Evolutionary conservation across 306 rosid species (phyloP), one percentile per base, ranked within the genome.

Genomic region (Trichosanthes truncata): DNA sequence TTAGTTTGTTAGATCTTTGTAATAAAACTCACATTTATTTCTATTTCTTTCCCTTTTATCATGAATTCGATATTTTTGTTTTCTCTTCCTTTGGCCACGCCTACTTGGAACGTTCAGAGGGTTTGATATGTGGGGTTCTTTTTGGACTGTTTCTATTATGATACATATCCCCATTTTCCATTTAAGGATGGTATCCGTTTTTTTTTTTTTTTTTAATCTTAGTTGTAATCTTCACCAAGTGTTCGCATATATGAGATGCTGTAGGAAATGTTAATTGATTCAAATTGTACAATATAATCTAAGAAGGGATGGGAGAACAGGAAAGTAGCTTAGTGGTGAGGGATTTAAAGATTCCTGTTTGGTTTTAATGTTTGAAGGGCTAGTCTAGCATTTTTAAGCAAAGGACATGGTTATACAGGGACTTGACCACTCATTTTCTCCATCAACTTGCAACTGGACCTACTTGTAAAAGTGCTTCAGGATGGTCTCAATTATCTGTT

Each of bases 41-140:
- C 38, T 29, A 45, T 51, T 51, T 49, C 3, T 48, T 73, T 48
- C 52, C 52, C 12, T 6, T 41, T 9, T 23, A 36, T 77, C 68
- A 55, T 38, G 17, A 56, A 55, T 21, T n/a, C 17, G 23, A 38
- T 36, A 6, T 7, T 56, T 55, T 76, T 33, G 51, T 56, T 76
- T 35, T 76, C 33, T 20, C 52, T 38, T 55, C 51, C 31, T 38
- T 40, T 20, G 41, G n/a, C 5, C 61, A 10, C 36, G 45, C 67
- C 31, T 13, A 36, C 68, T 33, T 11, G 69, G 4, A 77, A 59
- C 40, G 40, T 52, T 76, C 23, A 36, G 79, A 9, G 79, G 65
- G 49, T 53, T 77, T 57, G 80, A 77, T 52, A 52, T 59, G 80
- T 60, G 78, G 41, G 55, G 29, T 77, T 77, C 40, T 15, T 14